Percentiles rank a stretch among this genome's conserved stretches.
phyloP scores from a whole-genome alignment of 495 filamentous ascomycete species.

The Xylaria sp. region DNA sequence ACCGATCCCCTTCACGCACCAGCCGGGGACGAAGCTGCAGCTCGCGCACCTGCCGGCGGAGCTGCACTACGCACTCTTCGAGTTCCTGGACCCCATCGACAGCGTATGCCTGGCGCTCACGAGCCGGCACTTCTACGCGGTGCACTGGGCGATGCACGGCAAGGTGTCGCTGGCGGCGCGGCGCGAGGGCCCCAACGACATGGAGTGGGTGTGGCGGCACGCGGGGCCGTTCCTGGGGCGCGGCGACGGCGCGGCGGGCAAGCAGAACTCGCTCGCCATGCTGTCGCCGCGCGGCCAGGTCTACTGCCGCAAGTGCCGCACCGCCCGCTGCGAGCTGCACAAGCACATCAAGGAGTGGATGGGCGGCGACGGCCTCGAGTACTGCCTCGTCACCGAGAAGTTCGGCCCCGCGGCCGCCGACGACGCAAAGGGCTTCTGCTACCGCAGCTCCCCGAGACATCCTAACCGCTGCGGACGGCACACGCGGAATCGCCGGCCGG shows the following conservation, averaged over 20 bases:
- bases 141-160: slow-evolving; percentile 58
- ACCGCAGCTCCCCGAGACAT: slow-evolving; percentile 56
- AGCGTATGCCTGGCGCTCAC: slow-evolving; percentile 62
- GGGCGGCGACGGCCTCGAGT: slow-evolving; percentile 53
- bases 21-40: slow-evolving; percentile 42
- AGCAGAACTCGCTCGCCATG: slow-evolving; percentile 46
- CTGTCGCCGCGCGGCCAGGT: slow-evolving; percentile 53
- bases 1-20: slow-evolving; percentile 49
- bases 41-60: slow-evolving; percentile 63
- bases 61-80: slow-evolving; percentile 61
- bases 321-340: slow-evolving; percentile 60
- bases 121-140: slow-evolving; percentile 56
- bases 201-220: slow-evolving; percentile 62
- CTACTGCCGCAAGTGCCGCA: slow-evolving; percentile 59
- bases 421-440: slow-evolving; percentile 52
- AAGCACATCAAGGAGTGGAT: slow-evolving; percentile 62
- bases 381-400: slow-evolving; percentile 58
- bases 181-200: slow-evolving; percentile 59
- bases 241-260: slow-evolving; percentile 25
- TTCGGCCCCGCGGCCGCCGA: slow-evolving; percentile 50
- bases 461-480: slow-evolving; percentile 58
- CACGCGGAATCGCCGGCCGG: slow-evolving; percentile 38
- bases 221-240: slow-evolving; percentile 45
- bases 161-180: slow-evolving; percentile 55
- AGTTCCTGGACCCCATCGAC: slow-evolving; percentile 63